Evolutionary conservation across 2,329 filamentous ascomycete species (phyloP).

Genomic region (Claviceps fusiformis): DNA sequence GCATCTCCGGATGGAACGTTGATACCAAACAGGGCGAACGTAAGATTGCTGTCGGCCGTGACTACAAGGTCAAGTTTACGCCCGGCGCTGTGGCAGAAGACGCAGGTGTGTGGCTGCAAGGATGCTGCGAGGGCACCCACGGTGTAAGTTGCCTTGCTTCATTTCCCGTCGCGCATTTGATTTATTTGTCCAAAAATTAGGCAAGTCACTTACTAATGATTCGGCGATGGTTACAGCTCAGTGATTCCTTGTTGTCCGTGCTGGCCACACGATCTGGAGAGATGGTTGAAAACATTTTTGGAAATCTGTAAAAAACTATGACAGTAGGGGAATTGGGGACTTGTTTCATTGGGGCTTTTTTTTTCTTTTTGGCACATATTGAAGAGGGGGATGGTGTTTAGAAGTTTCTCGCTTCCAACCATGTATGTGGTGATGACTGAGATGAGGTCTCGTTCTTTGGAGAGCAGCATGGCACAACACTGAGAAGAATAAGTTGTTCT

Average conservation of each 20-base stretch:
- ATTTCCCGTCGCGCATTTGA: too few relatives aligned
- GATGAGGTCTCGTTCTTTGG: too few relatives aligned
- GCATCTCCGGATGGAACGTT: constrained; percentile 28
- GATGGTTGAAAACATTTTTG: constrained; percentile 63
- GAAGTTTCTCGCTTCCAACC: neutral
- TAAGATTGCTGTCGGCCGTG: constrained; percentile 54
- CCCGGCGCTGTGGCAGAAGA: constrained; percentile 53
- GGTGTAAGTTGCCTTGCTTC: constrained; percentile 65
- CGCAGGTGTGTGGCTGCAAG: constrained; percentile 82
- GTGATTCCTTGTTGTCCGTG: constrained; percentile 70
- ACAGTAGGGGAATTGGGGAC: neutral
- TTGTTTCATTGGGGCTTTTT: too few relatives aligned
- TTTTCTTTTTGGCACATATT: neutral
- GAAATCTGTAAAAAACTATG: constrained; percentile 2
- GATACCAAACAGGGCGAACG: constrained; percentile 23
- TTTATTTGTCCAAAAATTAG: neutral
- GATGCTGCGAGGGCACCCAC: constrained; percentile 85
- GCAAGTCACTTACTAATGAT: neutral
- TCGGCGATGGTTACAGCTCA: constrained; percentile 37
- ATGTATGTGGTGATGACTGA: neutral
- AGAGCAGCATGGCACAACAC: too few relatives aligned
- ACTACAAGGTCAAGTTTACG: constrained; percentile 67
- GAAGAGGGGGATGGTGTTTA: neutral
- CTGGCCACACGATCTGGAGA: constrained; percentile 63
- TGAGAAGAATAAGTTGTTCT: neutral